phyloP scores from a whole-genome alignment of 2,329 filamentous ascomycete genomes.

The Coniella vitis region DNA sequence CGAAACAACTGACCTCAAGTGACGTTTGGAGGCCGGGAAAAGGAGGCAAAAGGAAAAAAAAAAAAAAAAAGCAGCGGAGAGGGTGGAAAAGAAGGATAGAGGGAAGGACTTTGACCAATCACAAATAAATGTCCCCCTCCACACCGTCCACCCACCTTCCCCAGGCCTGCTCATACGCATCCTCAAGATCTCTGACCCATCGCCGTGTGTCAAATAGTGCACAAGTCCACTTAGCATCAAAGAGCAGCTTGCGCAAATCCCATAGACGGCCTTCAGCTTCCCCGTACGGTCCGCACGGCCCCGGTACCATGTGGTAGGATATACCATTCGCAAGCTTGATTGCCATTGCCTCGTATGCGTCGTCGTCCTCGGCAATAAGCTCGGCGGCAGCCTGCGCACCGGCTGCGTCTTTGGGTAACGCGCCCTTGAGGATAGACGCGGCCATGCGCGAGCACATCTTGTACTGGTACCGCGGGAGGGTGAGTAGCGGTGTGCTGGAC shows the following conservation, averaged over 20 bases:
- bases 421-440: slow-evolving; percentile 85
- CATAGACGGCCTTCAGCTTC: slow-evolving; percentile 62
- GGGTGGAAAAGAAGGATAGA: too few relatives aligned
- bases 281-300: slow-evolving; percentile 30
- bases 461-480: slow-evolving; percentile 83
- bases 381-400: slow-evolving; percentile 64
- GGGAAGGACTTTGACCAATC: not conserved
- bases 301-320: slow-evolving; percentile 43
- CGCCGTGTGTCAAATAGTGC: slow-evolving; percentile 84
- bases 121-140: slow-evolving; percentile 88
- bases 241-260: slow-evolving; percentile 74
- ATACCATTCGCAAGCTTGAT: slow-evolving; percentile 59
- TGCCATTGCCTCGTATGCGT: slow-evolving; percentile 76
- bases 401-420: slow-evolving; percentile 65
- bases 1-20: too few relatives aligned
- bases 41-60: too few relatives aligned
- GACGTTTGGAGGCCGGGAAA: too few relatives aligned
- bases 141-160: slow-evolving; percentile 75
- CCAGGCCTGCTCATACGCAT: slow-evolving; percentile 86
- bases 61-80: too few relatives aligned
- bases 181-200: slow-evolving; percentile 87
- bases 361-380: slow-evolving; percentile 70
- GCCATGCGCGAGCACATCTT: slow-evolving; percentile 99
- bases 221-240: slow-evolving; percentile 76
- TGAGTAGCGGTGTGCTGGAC: slow-evolving; percentile 90